These are phyloP conservation scores for Scheffersomyces segobiensis DNA, from an alignment of 1,139 yeast genomes.

Conservation along the genomic window DNA sequence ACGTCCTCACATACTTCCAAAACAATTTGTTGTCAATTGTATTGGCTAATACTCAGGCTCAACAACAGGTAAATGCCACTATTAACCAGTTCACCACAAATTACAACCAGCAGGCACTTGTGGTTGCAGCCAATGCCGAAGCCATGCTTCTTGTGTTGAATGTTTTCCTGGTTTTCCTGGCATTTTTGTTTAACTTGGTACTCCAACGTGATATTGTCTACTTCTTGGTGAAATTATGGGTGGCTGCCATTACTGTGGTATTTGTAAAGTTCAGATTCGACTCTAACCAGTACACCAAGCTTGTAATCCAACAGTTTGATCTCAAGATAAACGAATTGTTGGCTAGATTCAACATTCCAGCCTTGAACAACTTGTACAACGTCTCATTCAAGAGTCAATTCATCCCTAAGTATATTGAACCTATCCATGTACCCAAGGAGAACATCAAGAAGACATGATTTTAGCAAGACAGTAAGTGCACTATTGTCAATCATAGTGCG, in stretches of 20 bases:
- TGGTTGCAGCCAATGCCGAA: conserved; percentile 50
- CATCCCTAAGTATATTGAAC: conserved; percentile 7
- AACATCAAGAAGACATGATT: conserved; percentile 2
- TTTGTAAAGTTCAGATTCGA: conserved; percentile 50
- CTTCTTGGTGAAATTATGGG: conserved; percentile 18
- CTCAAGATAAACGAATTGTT: conserved; percentile 27
- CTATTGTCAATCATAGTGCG: not conserved
- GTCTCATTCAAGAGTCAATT: conserved; percentile 7
- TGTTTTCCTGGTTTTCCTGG: conserved; percentile 22
- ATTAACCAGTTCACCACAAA: conserved; percentile 38
- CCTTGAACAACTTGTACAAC: conserved; percentile 7
- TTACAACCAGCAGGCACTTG: conserved; percentile 47
- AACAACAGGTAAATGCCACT: conserved; percentile 14
- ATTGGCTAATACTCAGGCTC: conserved; percentile 11
- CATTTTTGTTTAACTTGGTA: conserved; percentile 16
- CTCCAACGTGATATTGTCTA: conserved; percentile 16
- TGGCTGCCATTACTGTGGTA: conserved; percentile 31
- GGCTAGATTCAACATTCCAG: conserved; percentile 16
- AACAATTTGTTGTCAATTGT: conserved; percentile 14
- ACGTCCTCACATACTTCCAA: conserved; percentile 52
- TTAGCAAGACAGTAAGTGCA: not conserved
- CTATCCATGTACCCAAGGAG: conserved; percentile 9
- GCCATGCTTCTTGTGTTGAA: conserved; percentile 29
- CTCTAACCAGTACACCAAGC: conserved; percentile 41
- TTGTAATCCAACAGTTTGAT: conserved; percentile 43